Evolutionary conservation across 768 basidiomycete genomes (phyloP).

Genomic region (Russula sp.): DNA sequence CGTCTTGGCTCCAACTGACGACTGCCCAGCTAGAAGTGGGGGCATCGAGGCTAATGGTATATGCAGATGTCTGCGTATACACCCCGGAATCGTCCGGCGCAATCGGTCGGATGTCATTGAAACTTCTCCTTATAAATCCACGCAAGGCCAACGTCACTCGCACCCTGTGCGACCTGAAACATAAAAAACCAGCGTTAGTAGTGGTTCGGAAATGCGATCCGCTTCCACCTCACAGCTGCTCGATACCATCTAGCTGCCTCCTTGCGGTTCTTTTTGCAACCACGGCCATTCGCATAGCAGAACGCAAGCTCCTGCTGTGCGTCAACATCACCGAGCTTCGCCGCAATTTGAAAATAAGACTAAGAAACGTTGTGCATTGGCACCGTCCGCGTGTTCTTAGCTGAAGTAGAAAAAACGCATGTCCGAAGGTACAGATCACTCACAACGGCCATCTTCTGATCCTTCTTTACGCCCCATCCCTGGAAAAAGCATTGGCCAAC

Average conservation of each 20-base stretch:
- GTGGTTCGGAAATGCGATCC: background rate
- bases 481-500: constrained; percentile 91
- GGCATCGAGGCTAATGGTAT: background rate
- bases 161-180: constrained; percentile 55
- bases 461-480: constrained; percentile 83
- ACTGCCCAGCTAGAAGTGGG: background rate
- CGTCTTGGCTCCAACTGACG: background rate
- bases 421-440: constrained; percentile 26
- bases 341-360: constrained; percentile 82
- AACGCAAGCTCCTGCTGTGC: constrained; percentile 84
- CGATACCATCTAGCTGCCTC: constrained; percentile 89
- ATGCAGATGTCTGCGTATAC: background rate
- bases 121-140: constrained; percentile 94
- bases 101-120: constrained; percentile 20
- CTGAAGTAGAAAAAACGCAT: background rate
- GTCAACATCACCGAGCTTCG: constrained; percentile 76
- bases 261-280: constrained; percentile 82
- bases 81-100: background rate
- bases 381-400: background rate
- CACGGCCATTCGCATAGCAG: constrained; percentile 79
- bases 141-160: constrained; percentile 74
- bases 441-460: constrained; percentile 86
- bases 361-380: constrained; percentile 25
- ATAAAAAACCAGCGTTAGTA: background rate
- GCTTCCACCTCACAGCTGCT: constrained; percentile 50